A percentile compares a stretch with the other conserved stretches of the same genome.
These are phyloP conservation scores for Tylopilus vinaceipallidus DNA, from an alignment of 768 basidiomycete genomes.

Conservation along the genomic window DNA sequence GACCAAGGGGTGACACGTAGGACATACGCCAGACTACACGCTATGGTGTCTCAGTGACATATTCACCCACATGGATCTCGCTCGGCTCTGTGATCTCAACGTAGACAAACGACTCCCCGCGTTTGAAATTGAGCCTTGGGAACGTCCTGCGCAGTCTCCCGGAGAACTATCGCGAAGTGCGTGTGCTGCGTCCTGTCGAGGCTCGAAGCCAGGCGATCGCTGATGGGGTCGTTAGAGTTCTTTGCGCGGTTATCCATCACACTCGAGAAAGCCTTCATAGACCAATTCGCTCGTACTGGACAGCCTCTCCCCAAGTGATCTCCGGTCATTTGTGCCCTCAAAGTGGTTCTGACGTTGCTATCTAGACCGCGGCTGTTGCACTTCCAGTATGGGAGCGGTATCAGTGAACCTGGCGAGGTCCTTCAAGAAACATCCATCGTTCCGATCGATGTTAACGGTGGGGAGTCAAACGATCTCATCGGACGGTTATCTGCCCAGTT, in stretches of 20 bases:
- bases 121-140: conserved; percentile 43
- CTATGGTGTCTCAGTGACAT: conserved; percentile 63
- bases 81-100: conserved; percentile 53
- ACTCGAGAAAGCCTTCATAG: conserved; percentile 45
- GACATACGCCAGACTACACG: conserved; percentile 39
- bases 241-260: conserved; percentile 40
- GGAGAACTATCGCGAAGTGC: conserved; percentile 45
- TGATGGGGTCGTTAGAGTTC: conserved; percentile 41
- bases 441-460: conserved; percentile 45
- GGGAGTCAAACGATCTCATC: conserved; percentile 54
- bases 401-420: conserved; percentile 31
- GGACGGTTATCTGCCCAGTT: conserved; percentile 43
- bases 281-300: conserved; percentile 37
- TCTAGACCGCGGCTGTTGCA: conserved; percentile 45
- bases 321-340: background rate
- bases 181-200: background rate
- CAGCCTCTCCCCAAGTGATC: conserved; percentile 32
- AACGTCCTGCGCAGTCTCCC: conserved; percentile 33
- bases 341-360: background rate
- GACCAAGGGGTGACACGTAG: background rate
- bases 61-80: conserved; percentile 69
- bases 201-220: conserved; percentile 8
- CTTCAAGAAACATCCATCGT: conserved; percentile 47
- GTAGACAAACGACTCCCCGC: conserved; percentile 49
- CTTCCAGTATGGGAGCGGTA: conserved; percentile 53